Base-by-base conservation (phyloP, 208 protist genomes). In the Leishmania arabica region DNA sequence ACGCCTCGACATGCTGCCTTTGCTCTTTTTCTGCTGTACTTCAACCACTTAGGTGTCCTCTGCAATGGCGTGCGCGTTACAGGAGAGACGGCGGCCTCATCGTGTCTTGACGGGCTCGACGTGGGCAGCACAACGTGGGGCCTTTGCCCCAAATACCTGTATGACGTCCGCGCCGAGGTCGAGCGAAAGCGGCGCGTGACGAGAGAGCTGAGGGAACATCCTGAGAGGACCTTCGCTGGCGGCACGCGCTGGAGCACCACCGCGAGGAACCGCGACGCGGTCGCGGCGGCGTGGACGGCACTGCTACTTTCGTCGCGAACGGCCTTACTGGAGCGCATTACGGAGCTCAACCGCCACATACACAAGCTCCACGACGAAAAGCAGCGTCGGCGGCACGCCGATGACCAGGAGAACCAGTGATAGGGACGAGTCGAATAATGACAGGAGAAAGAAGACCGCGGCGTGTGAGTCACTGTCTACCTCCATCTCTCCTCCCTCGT, bases 201-300 rank as follows among this genome's bases (percentile, higher is more conserved):
- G 34, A 62, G 37, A 5, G 58, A 77, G 45, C 47, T 78, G 74
- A 69, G 69, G 54, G 42, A 42, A 21, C 2, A 71, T 6, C 6
- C 68, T 0, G 58, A 37, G 47, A 19, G 8, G 27, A 49, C 31
- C 6, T 84, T 84, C 62, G 47, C 70, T 17, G 81, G 75, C n/a
- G 75, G 81, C 7, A 76, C 47, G 0, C 75, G 76, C 34, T 80
- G 81, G 81, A 80, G 75, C 15, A 84, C 81, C 9, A 73, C 76
- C 1, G 31, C 53, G 13, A 8, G 68, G 24, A 77, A 84, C 31
- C 40, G 54, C 4, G 53, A n/a, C 31, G n/a, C 51, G 2, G 77
- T 88, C 34, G 27, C 72, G 40, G 81, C 24, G 40, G 87, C 88
- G 2, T 93, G 83, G 75, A 83, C 89, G n/a, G 86, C 75, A 45